Evolutionary conservation across 768 basidiomycete species (phyloP).

Genomic region (Lenzites betulinus): DNA sequence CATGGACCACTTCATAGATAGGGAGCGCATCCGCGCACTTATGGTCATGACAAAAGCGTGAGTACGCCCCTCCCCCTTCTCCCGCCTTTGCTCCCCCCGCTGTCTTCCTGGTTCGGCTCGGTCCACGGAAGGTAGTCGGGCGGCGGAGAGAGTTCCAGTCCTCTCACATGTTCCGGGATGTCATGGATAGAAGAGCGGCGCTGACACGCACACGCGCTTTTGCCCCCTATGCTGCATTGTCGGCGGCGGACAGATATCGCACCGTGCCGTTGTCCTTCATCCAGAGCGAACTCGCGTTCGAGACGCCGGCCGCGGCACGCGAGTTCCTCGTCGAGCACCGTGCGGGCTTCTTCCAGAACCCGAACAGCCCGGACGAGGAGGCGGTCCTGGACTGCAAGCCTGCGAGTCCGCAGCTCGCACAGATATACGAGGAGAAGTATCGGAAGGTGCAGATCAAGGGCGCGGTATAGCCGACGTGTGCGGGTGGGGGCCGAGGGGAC

Average conservation of each 20-base stretch:
- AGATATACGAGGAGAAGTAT: slow-evolving; percentile 78
- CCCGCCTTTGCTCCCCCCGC: slow-evolving; percentile 1
- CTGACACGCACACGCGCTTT: background rate
- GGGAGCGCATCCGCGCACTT: slow-evolving; percentile 85
- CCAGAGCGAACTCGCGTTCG: slow-evolving; percentile 83
- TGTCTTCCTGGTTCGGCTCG: background rate
- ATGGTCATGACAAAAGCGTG: slow-evolving; percentile 93
- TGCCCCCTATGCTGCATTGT: background rate
- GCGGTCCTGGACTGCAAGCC: slow-evolving; percentile 75
- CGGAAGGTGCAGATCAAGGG: slow-evolving; percentile 90
- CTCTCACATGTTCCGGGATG: background rate
- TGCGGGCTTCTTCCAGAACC: slow-evolving; percentile 67
- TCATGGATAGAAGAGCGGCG: background rate
- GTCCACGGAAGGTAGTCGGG: background rate
- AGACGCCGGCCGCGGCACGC: slow-evolving; percentile 58
- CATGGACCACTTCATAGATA: slow-evolving; percentile 97
- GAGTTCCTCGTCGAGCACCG: slow-evolving; percentile 73
- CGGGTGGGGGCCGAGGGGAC: background rate
- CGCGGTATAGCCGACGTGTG: slow-evolving; percentile 58
- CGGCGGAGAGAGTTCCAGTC: background rate
- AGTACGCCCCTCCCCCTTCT: slow-evolving; percentile 37
- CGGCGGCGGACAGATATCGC: slow-evolving; percentile 63
- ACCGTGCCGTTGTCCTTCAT: slow-evolving; percentile 78
- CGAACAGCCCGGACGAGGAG: slow-evolving; percentile 58
- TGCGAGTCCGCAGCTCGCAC: slow-evolving; percentile 54